Conservation (phyloP, 257 asterid species). For the Lithospermum erythrorhizon region DNA sequence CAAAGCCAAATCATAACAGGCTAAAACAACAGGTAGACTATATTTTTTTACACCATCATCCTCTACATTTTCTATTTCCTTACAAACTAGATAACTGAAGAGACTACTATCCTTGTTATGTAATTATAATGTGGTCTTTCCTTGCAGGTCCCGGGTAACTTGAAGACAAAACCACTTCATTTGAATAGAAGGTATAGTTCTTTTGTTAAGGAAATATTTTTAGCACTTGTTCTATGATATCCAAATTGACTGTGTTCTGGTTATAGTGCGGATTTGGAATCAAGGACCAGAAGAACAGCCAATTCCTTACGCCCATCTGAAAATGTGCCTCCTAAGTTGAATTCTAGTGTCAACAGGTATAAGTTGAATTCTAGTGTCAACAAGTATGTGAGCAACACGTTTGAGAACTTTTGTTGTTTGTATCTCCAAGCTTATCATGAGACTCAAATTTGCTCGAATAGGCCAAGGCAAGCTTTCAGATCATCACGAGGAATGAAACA, state of each 20-base stretch:
- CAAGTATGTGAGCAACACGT: conserved; percentile 1
- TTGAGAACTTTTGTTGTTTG: neutral
- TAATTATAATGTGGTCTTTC: neutral
- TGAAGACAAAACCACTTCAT: conserved; percentile 17
- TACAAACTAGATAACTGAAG: neutral
- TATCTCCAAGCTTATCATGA: neutral
- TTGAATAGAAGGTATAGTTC: conserved; percentile 40
- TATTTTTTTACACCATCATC: neutral
- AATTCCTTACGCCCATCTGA: conserved; percentile 26
- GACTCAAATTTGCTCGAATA: conserved; percentile 15
- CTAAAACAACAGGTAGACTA: conserved; percentile 36
- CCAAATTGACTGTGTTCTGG: neutral
- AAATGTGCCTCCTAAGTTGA: conserved; percentile 20
- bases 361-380: too few species aligned
- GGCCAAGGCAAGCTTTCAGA: conserved; percentile 25
- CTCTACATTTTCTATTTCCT: neutral
- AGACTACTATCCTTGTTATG: neutral
- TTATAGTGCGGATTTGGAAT: conserved; percentile 24
- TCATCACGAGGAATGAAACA: conserved; percentile 26
- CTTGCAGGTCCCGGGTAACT: conserved; percentile 22
- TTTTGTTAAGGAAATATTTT: conserved; percentile 9
- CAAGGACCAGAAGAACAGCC: conserved; percentile 15
- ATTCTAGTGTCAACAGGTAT: conserved; percentile 42
- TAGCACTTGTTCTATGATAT: neutral
- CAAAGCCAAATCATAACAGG: conserved; percentile 17